A percentile compares a stretch with the other conserved stretches of the same genome.
Evolutionary conservation across 371 early-diverging fungal genomes (phyloP).

Genomic region (Mucor circinelloides): DNA sequence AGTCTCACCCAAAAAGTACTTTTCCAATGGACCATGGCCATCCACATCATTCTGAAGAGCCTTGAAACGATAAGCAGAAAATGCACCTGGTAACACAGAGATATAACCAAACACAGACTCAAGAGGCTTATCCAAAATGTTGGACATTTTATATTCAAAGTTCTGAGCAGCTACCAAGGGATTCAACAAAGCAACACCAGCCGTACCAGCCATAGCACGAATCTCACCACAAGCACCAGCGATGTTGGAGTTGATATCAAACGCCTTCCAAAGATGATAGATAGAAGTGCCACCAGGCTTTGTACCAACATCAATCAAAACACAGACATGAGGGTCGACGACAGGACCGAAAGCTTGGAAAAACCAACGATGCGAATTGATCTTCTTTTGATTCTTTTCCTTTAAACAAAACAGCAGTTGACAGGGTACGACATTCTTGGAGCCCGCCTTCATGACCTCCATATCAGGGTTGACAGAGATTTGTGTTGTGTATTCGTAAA

Average conservation of each 20-base stretch:
- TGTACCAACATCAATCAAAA: constrained; percentile 93
- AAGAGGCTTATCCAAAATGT: constrained; percentile 95
- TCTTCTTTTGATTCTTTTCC: constrained; percentile 86
- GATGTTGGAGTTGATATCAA: constrained; percentile 84
- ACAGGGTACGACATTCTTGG: constrained; percentile 77
- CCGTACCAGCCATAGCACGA: constrained; percentile 81
- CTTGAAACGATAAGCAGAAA: constrained; percentile 91
- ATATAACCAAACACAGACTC: constrained; percentile 96
- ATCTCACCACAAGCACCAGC: constrained; percentile 98
- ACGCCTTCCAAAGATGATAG: constrained; percentile 92
- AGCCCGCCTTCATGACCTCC: constrained; percentile 55
- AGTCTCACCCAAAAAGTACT: constrained; percentile 93
- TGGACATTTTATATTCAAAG: constrained; percentile 97
- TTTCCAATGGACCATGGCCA: constrained; percentile 77
- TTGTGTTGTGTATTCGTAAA: constrained; percentile 94
- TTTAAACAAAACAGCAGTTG: constrained; percentile 92
- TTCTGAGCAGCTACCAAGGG: constrained; percentile 95
- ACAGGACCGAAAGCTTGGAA: constrained; percentile 90
- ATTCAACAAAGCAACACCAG: constrained; percentile 71
- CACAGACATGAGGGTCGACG: constrained; percentile 83
- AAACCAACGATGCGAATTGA: constrained; percentile 97
- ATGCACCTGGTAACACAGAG: constrained; percentile 93
- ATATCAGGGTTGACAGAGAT: constrained; percentile 69
- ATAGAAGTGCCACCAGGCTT: constrained; percentile 80
- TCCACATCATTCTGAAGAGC: constrained; percentile 77